These are phyloP conservation scores for Syncephalastrum racemosum DNA, from an alignment of 371 early-diverging fungal genomes.

Conservation along the genomic window DNA sequence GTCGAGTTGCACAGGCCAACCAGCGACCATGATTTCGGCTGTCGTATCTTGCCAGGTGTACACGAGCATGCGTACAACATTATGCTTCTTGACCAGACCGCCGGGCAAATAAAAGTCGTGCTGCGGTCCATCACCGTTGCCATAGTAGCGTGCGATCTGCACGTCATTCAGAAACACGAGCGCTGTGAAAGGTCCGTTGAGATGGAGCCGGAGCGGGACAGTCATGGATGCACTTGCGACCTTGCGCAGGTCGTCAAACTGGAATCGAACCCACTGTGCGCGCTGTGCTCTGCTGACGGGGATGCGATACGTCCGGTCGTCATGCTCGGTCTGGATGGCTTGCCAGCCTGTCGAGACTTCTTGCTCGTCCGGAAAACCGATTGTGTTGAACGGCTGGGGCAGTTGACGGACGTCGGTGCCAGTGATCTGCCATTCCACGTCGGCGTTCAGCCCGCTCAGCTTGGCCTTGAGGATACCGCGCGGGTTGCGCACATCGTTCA, in stretches of 20 bases:
- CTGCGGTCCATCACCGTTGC: conserved; percentile 74
- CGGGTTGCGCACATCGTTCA: conserved; percentile 78
- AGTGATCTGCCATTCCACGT: conserved; percentile 65
- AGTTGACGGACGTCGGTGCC: conserved; percentile 73
- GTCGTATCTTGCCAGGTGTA: conserved; percentile 44
- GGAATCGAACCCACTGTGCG: conserved; percentile 37
- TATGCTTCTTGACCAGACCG: conserved; percentile 40
- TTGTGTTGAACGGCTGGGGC: conserved; percentile 55
- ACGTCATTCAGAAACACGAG: conserved; percentile 63
- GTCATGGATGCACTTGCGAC: conserved; percentile 16
- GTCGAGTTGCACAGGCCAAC: conserved; percentile 41
- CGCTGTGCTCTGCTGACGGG: conserved; percentile 27
- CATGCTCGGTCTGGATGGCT: conserved; percentile 13
- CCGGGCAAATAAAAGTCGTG: conserved; percentile 75
- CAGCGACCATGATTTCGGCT: conserved; percentile 30
- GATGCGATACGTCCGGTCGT: conserved; percentile 11
- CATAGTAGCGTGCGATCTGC: conserved; percentile 71
- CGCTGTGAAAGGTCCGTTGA: conserved; percentile 67
- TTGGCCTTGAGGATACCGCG: conserved; percentile 71
- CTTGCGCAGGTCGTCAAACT: conserved; percentile 34
- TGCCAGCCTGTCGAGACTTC: conserved; percentile 21
- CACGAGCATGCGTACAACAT: conserved; percentile 35
- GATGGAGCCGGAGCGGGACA: conserved; percentile 64
- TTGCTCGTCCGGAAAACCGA: conserved; percentile 78
- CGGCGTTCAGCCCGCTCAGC: conserved; percentile 44